Percentiles rank a stretch among this genome's conserved stretches.
Conservation (phyloP, 257 asterid species). For the Forsythia viridissima region DNA sequence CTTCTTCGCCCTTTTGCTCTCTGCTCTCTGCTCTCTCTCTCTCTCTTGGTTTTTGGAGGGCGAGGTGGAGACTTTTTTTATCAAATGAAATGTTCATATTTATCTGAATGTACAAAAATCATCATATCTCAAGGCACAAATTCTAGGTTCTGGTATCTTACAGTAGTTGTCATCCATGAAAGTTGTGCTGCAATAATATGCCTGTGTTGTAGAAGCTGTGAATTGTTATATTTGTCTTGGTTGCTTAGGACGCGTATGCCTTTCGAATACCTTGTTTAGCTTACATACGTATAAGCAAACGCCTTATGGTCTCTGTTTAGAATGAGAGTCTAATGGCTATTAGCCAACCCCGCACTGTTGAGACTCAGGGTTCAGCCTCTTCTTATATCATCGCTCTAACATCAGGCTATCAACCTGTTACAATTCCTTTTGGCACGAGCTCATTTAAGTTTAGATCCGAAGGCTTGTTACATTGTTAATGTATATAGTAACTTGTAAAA, state of each 20-base stretch:
- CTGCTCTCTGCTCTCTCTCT: background rate
- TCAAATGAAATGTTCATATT: background rate
- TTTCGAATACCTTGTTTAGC: background rate
- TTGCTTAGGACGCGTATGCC: background rate
- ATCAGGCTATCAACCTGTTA: background rate
- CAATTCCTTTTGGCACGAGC: constrained; percentile 5
- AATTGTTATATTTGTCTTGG: background rate
- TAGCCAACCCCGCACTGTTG: background rate
- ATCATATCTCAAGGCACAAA: background rate
- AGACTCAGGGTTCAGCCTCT: background rate
- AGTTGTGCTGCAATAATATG: background rate
- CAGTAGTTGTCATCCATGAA: too few species aligned
- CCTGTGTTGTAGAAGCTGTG: background rate
- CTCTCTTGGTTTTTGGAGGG: background rate
- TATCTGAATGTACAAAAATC: background rate
- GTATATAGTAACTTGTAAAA: background rate
- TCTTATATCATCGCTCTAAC: constrained; percentile 7
- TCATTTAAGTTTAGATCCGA: background rate
- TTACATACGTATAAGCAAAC: background rate
- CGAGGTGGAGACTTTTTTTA: background rate
- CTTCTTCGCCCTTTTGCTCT: background rate
- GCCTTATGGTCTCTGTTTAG: background rate
- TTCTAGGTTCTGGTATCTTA: background rate
- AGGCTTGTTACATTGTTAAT: background rate
- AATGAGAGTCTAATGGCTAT: background rate